Base-by-base conservation (phyloP, 331 rosid genomes). In the Quercus phellos region DNA sequence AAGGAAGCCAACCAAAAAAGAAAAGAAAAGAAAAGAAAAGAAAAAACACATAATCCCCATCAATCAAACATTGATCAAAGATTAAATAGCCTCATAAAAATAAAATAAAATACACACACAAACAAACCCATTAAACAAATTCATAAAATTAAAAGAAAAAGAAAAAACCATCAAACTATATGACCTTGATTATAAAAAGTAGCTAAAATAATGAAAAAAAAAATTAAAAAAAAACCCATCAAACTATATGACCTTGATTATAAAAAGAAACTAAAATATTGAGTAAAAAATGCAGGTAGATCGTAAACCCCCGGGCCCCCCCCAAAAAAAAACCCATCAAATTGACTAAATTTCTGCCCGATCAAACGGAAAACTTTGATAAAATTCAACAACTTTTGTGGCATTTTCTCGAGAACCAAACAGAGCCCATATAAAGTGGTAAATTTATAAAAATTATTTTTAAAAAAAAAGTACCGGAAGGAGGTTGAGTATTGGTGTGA, bases 401-500 rank as follows among this genome's bases (percentile, higher is more conserved):
- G 56, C 74, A 72, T 54, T 79, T 78, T 72, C 73, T 72, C 26
- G n/a, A 19, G 74, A 63, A 73, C 29, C 74, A 82, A 85, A 78
- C 71, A 53, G 3, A n/a, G 38, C 4, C 5, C 43, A 38, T 14
- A 26, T 5, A 7, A 27, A 34, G 26, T 27, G 12, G 1, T 34
- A 5, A 46, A 29, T n/a, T 21, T 2, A 18, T 1, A 83, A 56
- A 14, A 24, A 38, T 38, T 38, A 38, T 38, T 38, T 8, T 3
- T 17, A 6, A 61, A 29, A 12, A 17, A 74, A 79, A 70, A 68
- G 18, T 85, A 90, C 98, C 97, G 8, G 79, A 21, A 46, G 91
- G 53, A 19, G 72, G 85, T 66, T 88, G 84, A 73, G 43, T 77
- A n/a, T 72, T 74, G 72, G 68, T 60, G 35, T 80, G 92, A 85